phyloP scores from a whole-genome alignment of 1,284 basidiomycete species.

The Pseudozyma pruni region DNA sequence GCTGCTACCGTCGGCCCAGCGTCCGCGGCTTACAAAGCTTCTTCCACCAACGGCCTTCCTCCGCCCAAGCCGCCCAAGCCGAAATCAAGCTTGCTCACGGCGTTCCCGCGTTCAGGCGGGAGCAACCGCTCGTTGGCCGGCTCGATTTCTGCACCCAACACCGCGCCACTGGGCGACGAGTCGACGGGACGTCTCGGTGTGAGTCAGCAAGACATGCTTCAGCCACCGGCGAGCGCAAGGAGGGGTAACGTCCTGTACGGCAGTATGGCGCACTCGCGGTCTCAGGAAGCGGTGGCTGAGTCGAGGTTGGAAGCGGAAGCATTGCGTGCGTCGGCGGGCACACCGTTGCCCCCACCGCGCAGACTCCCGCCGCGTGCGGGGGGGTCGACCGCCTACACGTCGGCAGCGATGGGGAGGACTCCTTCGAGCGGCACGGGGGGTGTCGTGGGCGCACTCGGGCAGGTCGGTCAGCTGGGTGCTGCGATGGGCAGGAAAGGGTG shows the following conservation, averaged over 20 bases:
- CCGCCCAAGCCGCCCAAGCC: conserved; percentile 41
- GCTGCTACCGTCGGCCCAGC: conserved; percentile 21
- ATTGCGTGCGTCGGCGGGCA: conserved; percentile 30
- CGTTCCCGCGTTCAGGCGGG: conserved; percentile 17
- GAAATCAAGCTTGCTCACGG: conserved; percentile 32
- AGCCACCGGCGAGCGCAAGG: conserved; percentile 13
- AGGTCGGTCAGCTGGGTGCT: conserved; percentile 50
- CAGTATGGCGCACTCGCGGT: conserved; percentile 21
- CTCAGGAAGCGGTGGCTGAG: conserved; percentile 30
- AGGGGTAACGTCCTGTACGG: conserved; percentile 14
- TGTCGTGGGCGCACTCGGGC: conserved; percentile 41
- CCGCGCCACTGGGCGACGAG: background rate
- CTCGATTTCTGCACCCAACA: conserved; percentile 18
- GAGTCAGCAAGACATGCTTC: background rate
- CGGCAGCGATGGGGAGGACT: conserved; percentile 14
- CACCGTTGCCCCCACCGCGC: conserved; percentile 41
- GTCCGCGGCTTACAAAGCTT: conserved; percentile 3
- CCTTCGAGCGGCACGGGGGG: conserved; percentile 22
- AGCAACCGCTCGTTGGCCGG: background rate
- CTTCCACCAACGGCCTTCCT: conserved; percentile 6
- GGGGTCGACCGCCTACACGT: background rate
- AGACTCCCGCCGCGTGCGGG: conserved; percentile 11
- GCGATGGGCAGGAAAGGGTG: conserved; percentile 55
- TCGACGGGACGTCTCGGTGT: background rate
- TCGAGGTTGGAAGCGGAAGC: conserved; percentile 34